Percentiles rank a stretch among this genome's conserved stretches.
Conservation (phyloP, 2,329 filamentous ascomycete genomes). For the Sclerotinia subarctica region DNA sequence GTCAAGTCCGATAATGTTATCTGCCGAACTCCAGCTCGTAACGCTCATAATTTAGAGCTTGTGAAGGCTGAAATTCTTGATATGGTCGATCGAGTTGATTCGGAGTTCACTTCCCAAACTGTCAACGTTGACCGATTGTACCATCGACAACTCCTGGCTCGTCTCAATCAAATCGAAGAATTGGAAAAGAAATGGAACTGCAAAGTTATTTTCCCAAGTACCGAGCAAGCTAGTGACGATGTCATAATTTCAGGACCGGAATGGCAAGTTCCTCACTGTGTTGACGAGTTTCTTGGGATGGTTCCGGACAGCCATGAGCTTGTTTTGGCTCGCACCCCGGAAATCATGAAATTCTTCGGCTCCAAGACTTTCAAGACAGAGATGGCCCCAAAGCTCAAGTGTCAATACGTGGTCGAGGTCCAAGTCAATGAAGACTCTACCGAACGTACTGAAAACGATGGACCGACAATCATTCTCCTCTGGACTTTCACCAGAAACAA, state of each 20-base stretch:
- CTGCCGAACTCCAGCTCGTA: constrained; percentile 92
- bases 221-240: constrained; percentile 93
- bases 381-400: constrained; percentile 78
- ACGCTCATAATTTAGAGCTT: constrained; percentile 92
- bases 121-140: constrained; percentile 93
- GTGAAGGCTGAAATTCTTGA: constrained; percentile 99
- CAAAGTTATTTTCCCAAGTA: constrained; percentile 98
- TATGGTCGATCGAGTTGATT: constrained; percentile 87
- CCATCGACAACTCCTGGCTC: constrained; percentile 87
- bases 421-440: constrained; percentile 65
- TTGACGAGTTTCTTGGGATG: constrained; percentile 96
- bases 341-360: constrained; percentile 77
- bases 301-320: constrained; percentile 95
- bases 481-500: constrained; percentile 96
- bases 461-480: constrained; percentile 59
- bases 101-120: constrained; percentile 91
- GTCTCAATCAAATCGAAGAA: constrained; percentile 85
- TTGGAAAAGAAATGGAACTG: constrained; percentile 99
- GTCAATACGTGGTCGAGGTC: constrained; percentile 88
- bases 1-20: constrained; percentile 99
- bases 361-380: constrained; percentile 78
- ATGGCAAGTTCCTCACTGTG: constrained; percentile 95
- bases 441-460: constrained; percentile 55
- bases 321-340: constrained; percentile 70
- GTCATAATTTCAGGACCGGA: constrained; percentile 95